A percentile compares a stretch with the other conserved stretches of the same genome.
Conservation (phyloP, 2,329 filamentous ascomycete genomes). For the Podosphaera xanthii region DNA sequence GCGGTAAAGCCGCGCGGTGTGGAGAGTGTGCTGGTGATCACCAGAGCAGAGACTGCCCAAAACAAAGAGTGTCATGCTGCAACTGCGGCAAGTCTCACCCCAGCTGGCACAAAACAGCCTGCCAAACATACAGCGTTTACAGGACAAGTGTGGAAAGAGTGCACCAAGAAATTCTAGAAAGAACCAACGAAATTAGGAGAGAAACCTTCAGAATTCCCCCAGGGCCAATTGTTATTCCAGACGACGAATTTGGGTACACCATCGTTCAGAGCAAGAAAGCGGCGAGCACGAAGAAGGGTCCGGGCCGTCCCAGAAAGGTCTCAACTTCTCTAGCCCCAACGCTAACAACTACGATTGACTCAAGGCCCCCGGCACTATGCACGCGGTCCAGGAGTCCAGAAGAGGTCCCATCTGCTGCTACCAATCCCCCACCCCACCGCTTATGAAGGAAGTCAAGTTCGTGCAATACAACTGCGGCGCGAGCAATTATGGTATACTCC, state of each 20-base stretch:
- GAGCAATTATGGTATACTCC: not conserved
- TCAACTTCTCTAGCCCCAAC: not conserved
- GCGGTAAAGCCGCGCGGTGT: not conserved
- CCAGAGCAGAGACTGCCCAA: not conserved
- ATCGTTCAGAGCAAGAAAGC: not conserved
- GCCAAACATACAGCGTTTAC: not conserved
- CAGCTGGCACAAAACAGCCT: not conserved
- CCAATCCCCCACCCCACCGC: not conserved
- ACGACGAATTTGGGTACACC: not conserved
- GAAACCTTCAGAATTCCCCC: not conserved
- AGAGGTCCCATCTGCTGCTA: not conserved
- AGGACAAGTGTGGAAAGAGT: not conserved
- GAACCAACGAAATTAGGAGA: not conserved
- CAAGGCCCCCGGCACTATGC: not conserved
- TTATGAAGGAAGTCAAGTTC: not conserved
- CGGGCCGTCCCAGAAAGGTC: not conserved
- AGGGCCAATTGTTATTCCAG: not conserved
- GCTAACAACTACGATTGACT: not conserved
- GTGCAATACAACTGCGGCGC: not conserved
- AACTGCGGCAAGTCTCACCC: not conserved
- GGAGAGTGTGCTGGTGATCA: not conserved
- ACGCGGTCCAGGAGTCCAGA: not conserved
- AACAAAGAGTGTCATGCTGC: not conserved
- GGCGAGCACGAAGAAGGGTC: not conserved
- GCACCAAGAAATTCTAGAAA: not conserved